Base-by-base conservation (phyloP, 768 basidiomycete genomes). In the Boletus sp. region DNA sequence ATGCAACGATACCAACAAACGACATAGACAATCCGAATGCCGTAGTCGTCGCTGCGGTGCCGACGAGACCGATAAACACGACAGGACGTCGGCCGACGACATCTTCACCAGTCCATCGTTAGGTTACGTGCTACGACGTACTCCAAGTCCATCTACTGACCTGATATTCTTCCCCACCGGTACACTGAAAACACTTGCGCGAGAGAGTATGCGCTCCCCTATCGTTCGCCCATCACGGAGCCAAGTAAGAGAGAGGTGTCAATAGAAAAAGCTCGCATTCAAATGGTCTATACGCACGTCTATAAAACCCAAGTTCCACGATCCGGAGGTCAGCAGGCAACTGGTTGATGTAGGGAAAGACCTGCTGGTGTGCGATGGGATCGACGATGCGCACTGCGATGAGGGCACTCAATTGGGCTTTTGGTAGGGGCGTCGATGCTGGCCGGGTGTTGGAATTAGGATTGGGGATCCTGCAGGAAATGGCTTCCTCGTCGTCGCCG, bases 331-430 rank as follows among this genome's bases (percentile, higher is more conserved):
- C 75, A 11, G 71, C 72, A 48, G 87, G 78, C 67, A 86, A 79
- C 64, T 86, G 76, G 58, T 87, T 87, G 53, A 87, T 77, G 59
- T 85, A 88, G 2, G 86, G 85, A 49, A 79, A 79, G 33, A 87
- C 77, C 58, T 86, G 82, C 1, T 79, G 77, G 69, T 82, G 83
- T 5, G 79, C 76, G 19, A 87, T 74, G 15, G 84, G 83, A 56
- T 85, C 84, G 40, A 78, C 75, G 13, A 86, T 71, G 39, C 84
- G 71, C 7, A 81, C 73, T 34, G 73, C 59, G 53, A 83, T 32
- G 14, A 68, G 61, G 23, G 55, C 52, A 27, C 73, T 72, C 2
- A 85, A 67, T 77, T 29, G 82, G 76, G 44, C 83, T 60, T 65
- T 72, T 7, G 75, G 76, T 23, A 79, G 57, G 2, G 77, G 75